These are phyloP conservation scores for Singerocomus rubriflavus DNA, from an alignment of 1,284 basidiomycete species.

Conservation along the genomic window DNA sequence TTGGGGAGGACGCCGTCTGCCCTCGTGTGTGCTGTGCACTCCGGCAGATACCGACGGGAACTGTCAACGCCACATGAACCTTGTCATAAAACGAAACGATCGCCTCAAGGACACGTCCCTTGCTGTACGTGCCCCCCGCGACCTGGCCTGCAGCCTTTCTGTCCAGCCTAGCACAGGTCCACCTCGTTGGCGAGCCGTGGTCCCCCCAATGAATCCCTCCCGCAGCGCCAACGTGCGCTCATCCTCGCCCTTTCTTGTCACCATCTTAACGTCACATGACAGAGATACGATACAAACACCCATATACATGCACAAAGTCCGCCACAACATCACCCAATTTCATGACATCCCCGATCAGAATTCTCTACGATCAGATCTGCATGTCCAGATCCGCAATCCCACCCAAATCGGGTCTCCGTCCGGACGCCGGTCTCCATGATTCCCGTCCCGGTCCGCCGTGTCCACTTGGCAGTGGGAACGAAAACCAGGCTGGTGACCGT, in stretches of 20 bases:
- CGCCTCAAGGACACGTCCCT: conserved; percentile 19
- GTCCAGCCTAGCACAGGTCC: neutral
- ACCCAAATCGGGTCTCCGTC: conserved; percentile 13
- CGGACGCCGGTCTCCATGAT: conserved; percentile 18
- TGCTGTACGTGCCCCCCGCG: conserved; percentile 9
- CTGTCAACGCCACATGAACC: conserved; percentile 30
- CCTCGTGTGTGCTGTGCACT: too few relatives aligned
- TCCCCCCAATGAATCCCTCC: conserved; percentile 19
- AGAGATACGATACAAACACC: conserved; percentile 10
- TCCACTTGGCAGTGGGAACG: conserved; percentile 18
- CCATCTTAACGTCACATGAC: conserved; percentile 20
- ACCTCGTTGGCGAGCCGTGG: conserved; percentile 13
- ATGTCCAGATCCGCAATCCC: conserved; percentile 19
- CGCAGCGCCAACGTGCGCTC: conserved; percentile 7
- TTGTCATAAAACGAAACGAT: conserved; percentile 25
- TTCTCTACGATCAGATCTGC: conserved; percentile 34
- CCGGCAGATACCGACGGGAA: conserved; percentile 19
- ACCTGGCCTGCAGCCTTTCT: neutral
- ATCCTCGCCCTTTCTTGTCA: conserved; percentile 27
- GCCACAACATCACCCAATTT: conserved; percentile 15
- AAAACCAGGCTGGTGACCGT: conserved; percentile 12
- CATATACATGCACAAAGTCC: conserved; percentile 23
- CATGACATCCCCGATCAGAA: conserved; percentile 33
- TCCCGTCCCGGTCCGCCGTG: too few relatives aligned
- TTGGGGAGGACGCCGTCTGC: too few relatives aligned